Evolutionary conservation across 2,329 filamentous ascomycete genomes (phyloP).

Genomic region (Fusarium temperatum): DNA sequence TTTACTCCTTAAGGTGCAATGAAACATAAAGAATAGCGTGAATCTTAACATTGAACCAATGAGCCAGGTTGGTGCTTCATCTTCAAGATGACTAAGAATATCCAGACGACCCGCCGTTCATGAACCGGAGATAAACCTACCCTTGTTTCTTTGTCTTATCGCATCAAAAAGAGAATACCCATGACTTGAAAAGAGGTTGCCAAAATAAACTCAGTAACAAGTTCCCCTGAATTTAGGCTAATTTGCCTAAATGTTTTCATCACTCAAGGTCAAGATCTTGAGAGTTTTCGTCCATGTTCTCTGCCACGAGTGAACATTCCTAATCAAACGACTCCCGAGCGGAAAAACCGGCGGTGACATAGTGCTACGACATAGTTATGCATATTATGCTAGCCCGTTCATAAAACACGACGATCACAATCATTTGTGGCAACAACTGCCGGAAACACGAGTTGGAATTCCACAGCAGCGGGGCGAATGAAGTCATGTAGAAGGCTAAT

Average conservation of each 20-base stretch:
- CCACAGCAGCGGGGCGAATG: slow-evolving; percentile 1
- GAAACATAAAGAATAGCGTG: fast-evolving
- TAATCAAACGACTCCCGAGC: neutral
- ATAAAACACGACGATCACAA: neutral
- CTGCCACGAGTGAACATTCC: neutral
- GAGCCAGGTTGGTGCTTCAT: neutral
- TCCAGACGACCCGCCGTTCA: neutral
- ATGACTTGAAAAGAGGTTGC: neutral
- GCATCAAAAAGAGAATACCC: neutral
- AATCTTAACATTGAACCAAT: fast-evolving
- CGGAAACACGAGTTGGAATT: neutral
- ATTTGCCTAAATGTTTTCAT: neutral
- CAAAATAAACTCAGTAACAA: neutral
- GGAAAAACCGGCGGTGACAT: neutral
- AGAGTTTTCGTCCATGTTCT: neutral
- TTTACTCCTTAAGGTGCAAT: neutral
- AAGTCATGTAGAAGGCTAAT: slow-evolving; percentile 1
- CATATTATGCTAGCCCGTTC: neutral
- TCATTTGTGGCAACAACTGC: neutral
- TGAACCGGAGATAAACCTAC: neutral
- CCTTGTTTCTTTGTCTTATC: fast-evolving
- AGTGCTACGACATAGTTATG: neutral
- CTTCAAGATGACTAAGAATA: neutral
- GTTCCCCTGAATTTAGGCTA: neutral
- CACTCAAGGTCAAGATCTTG: neutral